These are phyloP conservation scores for Starmera quercuum DNA, from an alignment of 805 yeast species.

Conservation along the genomic window DNA sequence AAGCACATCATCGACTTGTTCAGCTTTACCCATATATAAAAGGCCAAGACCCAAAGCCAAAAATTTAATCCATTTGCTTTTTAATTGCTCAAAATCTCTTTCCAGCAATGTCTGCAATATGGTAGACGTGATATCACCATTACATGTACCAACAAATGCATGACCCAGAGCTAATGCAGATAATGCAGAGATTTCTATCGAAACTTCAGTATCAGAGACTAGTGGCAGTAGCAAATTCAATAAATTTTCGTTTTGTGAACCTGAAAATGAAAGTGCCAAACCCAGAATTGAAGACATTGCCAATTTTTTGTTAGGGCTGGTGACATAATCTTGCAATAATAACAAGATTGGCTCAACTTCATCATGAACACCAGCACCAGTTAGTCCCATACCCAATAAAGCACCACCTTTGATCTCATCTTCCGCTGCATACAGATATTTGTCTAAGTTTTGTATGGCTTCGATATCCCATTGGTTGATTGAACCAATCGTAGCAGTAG, in stretches of 20 bases:
- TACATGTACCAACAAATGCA: conserved; percentile 90
- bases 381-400: conserved; percentile 86
- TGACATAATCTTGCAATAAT: conserved; percentile 74
- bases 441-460: conserved; percentile 86
- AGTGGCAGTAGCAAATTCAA: conserved; percentile 71
- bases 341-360: conserved; percentile 92
- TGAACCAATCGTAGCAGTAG: conserved; percentile 89
- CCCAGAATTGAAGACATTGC: conserved; percentile 84
- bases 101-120: conserved; percentile 87
- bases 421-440: conserved; percentile 78
- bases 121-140: conserved; percentile 90
- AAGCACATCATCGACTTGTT: conserved; percentile 86
- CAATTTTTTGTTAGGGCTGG: conserved; percentile 52
- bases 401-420: conserved; percentile 95
- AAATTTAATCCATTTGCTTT: conserved; percentile 82
- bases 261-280: conserved; percentile 91
- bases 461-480: conserved; percentile 89
- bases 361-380: conserved; percentile 89
- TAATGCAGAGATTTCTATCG: conserved; percentile 73
- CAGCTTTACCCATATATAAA: conserved; percentile 88
- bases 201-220: conserved; percentile 65
- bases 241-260: conserved; percentile 82
- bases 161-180: conserved; percentile 93
- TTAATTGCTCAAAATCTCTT: conserved; percentile 68
- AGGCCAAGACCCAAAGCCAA: conserved; percentile 89